Evolutionary conservation across 441 rosid genomes (phyloP), one percentile per base, ranked within the genome.

Genomic region (Jatropha podagrica): DNA sequence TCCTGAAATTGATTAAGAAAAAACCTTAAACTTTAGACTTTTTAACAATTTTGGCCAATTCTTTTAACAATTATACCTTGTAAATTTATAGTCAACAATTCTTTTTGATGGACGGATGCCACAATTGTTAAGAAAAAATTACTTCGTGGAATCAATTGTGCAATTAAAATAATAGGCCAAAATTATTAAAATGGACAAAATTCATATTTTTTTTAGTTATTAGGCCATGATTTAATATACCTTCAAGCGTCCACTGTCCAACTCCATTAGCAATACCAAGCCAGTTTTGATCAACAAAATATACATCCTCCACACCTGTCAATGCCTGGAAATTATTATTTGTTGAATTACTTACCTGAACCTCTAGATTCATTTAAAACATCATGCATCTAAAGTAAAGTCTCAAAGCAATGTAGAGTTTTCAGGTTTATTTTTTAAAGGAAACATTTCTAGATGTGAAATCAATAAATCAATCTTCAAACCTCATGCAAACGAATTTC

Each of bases 221-320:
- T 32, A 32, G 32, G 32, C 32, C 32, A 54, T 64, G 27, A 27
- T 15, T 18, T 27, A 41, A 37, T 52, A 72, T 85, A 94, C 97
- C 98, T 84, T 88, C 87, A 74, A 90, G 71, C 42, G 96, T 91
- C 98, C 98, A 94, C 63, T 82, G 86, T 75, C 86, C 84, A 79
- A 82, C 86, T 85, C 98, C 98, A 65, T 94, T 93, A 7, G 93
- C 97, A 81, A 94, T 69, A 65, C 97, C 96, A n/a, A 92, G 78
- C 98, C 98, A 94, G 77, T 87, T 88, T 67, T 66, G 54, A 75
- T 80, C 71, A 73, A 89, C 69, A 80, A 94, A 94, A 81, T 89
- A 87, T 69, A 92, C 92, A 87, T 94, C 97, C 62, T 88, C 87
- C 72, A 88, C 85, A 89, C 97, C 98, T 87, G 93, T 81, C 90